Evolutionary conservation across 768 basidiomycete species (phyloP), one percentile per base, ranked within the genome.

Genomic region (Boletus bicolor): DNA sequence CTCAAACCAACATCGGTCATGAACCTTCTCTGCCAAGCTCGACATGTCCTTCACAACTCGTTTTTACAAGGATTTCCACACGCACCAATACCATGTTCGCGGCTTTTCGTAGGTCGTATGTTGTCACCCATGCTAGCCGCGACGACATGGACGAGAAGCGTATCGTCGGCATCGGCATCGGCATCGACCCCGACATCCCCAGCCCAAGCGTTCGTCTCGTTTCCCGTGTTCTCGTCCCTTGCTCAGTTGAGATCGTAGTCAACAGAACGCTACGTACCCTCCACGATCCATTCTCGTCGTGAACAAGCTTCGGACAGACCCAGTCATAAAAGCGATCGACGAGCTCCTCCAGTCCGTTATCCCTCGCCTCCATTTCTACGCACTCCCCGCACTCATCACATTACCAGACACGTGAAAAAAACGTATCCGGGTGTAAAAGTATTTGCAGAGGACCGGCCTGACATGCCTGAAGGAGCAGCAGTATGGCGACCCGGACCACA

Each of bases 271-370:
- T 4, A 51, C 56, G n/a, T 53, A 65, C 30, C 76, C 81, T 26
- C 85, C 82, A 42, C 82, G 82, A 65, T 77, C 82, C 43, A 84
- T 90, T 41, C 79, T 91, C 49, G 81, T 91, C 58, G 87, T 91
- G 14, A 91, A 91, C 74, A 91, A 91, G 70, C 75, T 88, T 34
- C 82, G 89, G 44, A 91, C 89, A 38, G 82, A 84, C 53, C 85
- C 86, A 9, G 89, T 91, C 54, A 81, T 89, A 50, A 79, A 83
- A 28, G 88, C 89, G 3, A 90, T 91, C 55, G 81, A 87, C 58
- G 82, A 86, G 7, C 80, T 91, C 60, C 81, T 91, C 50, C 77
- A 79, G 89, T 89, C 54, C 52, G 84, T 74, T 7, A 17, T 32
- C 34, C 37, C 35, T 38, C 39, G 9, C 36, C 24, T 42, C 38